Evolutionary conservation across 345 rosid genomes (phyloP), one percentile per base, ranked within the genome.

Genomic region (Odontarrhena argentea): DNA sequence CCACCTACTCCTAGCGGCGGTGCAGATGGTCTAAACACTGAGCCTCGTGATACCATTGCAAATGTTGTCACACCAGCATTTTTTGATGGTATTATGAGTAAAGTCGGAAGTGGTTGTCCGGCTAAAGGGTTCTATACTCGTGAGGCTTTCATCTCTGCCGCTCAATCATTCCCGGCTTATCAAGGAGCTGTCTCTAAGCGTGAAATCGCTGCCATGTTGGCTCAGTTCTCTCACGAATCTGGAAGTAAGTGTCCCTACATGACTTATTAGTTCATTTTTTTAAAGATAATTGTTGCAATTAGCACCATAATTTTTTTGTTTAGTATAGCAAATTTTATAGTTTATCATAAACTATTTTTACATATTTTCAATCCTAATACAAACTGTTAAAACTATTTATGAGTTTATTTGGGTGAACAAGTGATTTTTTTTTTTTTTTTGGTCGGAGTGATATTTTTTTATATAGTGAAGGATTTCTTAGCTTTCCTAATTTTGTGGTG

Each of bases 101-200:
- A 76, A 44, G 83, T 79, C 1, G 71, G 46, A 28, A 55, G 37
- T 2, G 62, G 64, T 11, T 85, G 89, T 14, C 78, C 65, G 1
- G 89, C 86, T 4, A 82, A 70, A 74, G 80, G 71, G 18, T 84
- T 84, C 64, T 84, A 84, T 38, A 66, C 84, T 26, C 76, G 79
- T 8, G 55, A 46, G 7, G 76, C 77, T 44, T 80, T 80, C 46
- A 62, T 80, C 25, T 3, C 69, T 1, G 84, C 84, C 0, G 32
- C 65, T 1, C 47, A 59, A 28, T 70, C 81, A 1, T 80, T 53
- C 34, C 15, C 67, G 0, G 75, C 64, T 1, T 77, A 71, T 36
- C 71, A 84, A 0, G 77, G 48, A 25, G 77, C 80, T 1, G 87
- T 79, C 9, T 53, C 84, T 50, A 80, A 61, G 58, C 86, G 86